These are phyloP conservation scores for Diplotaxis tenuifolia DNA, from an alignment of 345 rosid species.

Conservation along the genomic window DNA sequence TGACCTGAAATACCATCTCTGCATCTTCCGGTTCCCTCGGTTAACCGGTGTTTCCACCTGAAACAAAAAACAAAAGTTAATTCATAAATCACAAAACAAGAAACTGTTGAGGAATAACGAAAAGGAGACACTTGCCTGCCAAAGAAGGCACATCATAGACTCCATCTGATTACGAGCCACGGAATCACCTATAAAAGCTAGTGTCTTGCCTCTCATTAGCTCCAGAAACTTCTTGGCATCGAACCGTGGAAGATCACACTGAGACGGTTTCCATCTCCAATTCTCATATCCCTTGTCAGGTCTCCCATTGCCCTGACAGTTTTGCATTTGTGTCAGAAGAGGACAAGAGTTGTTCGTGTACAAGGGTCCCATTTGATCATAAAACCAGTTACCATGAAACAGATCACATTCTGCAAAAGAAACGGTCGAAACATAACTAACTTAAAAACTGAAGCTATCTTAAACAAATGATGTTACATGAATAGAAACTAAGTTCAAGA, in stretches of 20 bases:
- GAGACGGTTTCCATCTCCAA: conserved; percentile 89
- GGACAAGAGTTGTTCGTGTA: conserved; percentile 94
- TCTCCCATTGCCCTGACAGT: conserved; percentile 97
- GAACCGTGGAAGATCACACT: conserved; percentile 61
- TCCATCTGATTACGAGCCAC: conserved; percentile 67
- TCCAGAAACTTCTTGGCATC: no score
- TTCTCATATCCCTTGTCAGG: conserved; percentile 81
- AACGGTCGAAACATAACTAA: no score
- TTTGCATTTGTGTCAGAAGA: conserved; percentile 85
- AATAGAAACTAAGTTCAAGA: neutral
- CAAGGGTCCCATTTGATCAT: conserved; percentile 67
- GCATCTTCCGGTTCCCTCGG: conserved; percentile 82
- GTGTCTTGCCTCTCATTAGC: no score
- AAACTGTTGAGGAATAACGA: no score
- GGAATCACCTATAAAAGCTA: conserved; percentile 85
- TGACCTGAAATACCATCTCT: conserved; percentile 70
- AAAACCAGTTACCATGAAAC: conserved; percentile 74
- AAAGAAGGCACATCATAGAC: conserved; percentile 70
- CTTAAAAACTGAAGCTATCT: neutral
- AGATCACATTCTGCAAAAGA: conserved; percentile 66
- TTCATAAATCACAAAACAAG: neutral
- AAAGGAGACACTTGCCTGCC: conserved; percentile 52
- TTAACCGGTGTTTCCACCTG: conserved; percentile 88
- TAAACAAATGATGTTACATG: neutral
- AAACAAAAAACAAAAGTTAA: conserved; percentile 5